Evolutionary conservation across 1,139 yeast genomes (phyloP).

Genomic region (Yamadazyma mexicana): DNA sequence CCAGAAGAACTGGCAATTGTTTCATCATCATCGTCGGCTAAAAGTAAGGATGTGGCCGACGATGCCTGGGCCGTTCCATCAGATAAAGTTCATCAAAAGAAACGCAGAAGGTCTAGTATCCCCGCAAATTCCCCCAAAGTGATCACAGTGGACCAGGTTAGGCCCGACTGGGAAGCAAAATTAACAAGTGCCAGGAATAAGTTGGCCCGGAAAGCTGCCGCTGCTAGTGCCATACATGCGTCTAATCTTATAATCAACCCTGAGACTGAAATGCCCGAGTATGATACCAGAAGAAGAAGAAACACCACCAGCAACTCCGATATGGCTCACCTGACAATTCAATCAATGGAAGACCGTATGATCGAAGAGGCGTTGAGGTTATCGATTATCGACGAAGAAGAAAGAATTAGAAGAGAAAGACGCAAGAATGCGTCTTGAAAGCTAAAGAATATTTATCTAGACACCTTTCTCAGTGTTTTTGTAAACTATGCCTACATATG

Average conservation of each 20-base stretch:
- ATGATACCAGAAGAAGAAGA: conserved; percentile 20
- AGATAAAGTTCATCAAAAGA: conserved; percentile 8
- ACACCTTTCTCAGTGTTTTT: background rate
- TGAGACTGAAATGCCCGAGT: conserved; percentile 21
- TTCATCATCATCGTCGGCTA: conserved; percentile 7
- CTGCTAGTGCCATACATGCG: conserved; percentile 92
- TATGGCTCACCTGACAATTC: conserved; percentile 11
- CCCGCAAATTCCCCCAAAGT: conserved; percentile 67
- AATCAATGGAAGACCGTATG: conserved; percentile 70
- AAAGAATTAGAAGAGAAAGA: conserved; percentile 24
- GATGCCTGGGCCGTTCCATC: too few relatives aligned
- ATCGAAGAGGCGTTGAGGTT: conserved; percentile 79
- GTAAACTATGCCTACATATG: too few relatives aligned
- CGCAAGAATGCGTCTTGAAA: background rate
- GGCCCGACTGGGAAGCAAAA: conserved; percentile 91
- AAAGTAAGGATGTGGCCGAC: conserved; percentile 13
- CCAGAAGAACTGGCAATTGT: conserved; percentile 7
- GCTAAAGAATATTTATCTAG: background rate
- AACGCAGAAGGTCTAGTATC: conserved; percentile 41
- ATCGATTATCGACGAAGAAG: conserved; percentile 69
- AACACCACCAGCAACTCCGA: conserved; percentile 7
- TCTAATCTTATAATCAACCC: conserved; percentile 56
- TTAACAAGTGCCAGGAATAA: conserved; percentile 70
- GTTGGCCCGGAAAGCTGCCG: conserved; percentile 84
- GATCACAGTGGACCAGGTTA: conserved; percentile 72